Conservation (phyloP, 345 rosid species). For the Populus pruinosa region DNA sequence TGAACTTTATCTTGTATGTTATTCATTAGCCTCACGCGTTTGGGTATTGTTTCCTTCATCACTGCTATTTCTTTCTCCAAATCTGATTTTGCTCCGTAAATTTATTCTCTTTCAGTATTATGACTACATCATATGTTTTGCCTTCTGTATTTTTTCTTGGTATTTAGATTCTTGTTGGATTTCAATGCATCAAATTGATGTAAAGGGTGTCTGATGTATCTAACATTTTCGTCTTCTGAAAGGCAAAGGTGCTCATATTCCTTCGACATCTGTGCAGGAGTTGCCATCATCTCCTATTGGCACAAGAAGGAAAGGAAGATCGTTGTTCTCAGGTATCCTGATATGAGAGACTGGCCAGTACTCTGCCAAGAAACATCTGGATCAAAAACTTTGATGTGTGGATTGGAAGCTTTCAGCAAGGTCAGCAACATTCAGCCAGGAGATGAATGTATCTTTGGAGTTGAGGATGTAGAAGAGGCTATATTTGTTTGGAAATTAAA, state of each 20-base stretch:
- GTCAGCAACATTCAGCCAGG: slow-evolving; percentile 23
- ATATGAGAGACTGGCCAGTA: slow-evolving; percentile 34
- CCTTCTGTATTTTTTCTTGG: no score
- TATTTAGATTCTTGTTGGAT: not conserved
- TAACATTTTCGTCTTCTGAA: not conserved
- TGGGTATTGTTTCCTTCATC: not conserved
- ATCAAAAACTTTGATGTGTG: slow-evolving; percentile 15
- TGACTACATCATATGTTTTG: no score
- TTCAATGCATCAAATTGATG: not conserved
- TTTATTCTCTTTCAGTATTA: not conserved
- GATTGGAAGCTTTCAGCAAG: slow-evolving; percentile 36
- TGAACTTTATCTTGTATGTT: slow-evolving; percentile 24
- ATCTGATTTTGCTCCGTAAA: not conserved
- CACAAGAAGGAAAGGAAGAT: slow-evolving; percentile 8
- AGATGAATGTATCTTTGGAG: no score
- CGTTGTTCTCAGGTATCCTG: slow-evolving; percentile 33
- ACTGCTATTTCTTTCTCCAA: not conserved
- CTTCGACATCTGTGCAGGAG: slow-evolving; percentile 17
- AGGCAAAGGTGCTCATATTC: not conserved
- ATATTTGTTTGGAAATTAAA: no score
- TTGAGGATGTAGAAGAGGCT: no score
- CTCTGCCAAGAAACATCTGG: slow-evolving; percentile 20
- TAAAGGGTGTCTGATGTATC: no score
- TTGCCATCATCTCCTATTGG: slow-evolving; percentile 16
- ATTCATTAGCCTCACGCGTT: not conserved